Percentiles rank a stretch among this genome's conserved stretches.
These are phyloP conservation scores for Rhodotorula sp. DNA, from an alignment of 1,284 basidiomycete species.

Conservation along the genomic window DNA sequence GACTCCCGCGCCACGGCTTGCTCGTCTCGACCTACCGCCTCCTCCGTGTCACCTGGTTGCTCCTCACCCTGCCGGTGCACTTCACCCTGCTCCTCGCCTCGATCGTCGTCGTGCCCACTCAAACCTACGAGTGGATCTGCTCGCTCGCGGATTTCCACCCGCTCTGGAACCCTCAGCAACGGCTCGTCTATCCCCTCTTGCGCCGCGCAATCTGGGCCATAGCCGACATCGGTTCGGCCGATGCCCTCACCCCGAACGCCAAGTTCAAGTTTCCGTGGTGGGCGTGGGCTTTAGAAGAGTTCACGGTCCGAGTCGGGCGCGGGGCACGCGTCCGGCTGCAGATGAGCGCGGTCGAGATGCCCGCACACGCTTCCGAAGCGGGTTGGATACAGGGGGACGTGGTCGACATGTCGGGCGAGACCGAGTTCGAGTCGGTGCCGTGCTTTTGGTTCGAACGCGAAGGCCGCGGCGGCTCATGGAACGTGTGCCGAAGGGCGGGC, in stretches of 20 bases:
- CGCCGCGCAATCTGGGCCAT: constrained; percentile 39
- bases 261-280: constrained; percentile 5
- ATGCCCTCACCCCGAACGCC: constrained; percentile 14
- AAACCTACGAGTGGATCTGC: constrained; percentile 1
- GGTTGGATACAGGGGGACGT: constrained; percentile 35
- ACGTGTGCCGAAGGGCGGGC: not conserved
- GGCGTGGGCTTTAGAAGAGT: constrained; percentile 13
- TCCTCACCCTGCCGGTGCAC: constrained; percentile 14
- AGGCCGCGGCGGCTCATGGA: too few species aligned
- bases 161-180: constrained; percentile 36
- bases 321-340: constrained; percentile 2
- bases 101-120: not conserved
- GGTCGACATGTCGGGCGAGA: constrained; percentile 22
- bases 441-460: constrained; percentile 41
- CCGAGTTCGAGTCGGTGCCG: constrained; percentile 28
- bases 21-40: constrained; percentile 5
- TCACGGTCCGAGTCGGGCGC: constrained; percentile 18
- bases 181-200: constrained; percentile 38
- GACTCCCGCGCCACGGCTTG: not conserved
- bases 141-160: not conserved
- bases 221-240: constrained; percentile 23
- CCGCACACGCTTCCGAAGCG: not conserved
- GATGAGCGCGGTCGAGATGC: not conserved
- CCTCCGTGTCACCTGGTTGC: constrained; percentile 22
- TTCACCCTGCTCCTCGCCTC: constrained; percentile 1